Evolutionary conservation across 2,329 filamentous ascomycete species (phyloP), one percentile per base, ranked within the genome.

Genomic region (Aspergillus sp.): DNA sequence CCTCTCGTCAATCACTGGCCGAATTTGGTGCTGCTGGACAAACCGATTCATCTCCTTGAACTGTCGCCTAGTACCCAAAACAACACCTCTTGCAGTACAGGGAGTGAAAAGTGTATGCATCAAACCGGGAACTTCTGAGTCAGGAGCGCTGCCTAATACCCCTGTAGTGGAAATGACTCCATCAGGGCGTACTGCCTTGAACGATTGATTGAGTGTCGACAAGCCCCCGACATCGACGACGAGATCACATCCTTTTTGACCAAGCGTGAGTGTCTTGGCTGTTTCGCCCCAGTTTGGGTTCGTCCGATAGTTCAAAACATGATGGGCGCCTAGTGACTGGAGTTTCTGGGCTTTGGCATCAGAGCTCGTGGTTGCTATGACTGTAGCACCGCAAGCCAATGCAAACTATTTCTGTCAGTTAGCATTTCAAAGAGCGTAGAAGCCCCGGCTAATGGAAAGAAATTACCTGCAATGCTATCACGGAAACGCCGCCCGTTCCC

Each of bases 321-420:
- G 71, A 50, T 77, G 70, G 1, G 76, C 78, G 31, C 78, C 78
- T 7, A 77, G 62, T 49, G 70, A 64, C 60, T 75, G 75, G 10
- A 82, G 66, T 27, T 59, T 58, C 27, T 73, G 67, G 4, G 63
- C 72, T 59, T 82, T 82, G 2, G 64, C 62, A 0, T 62, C 54
- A 0, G 72, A 74, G 1, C 74, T 78, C 0, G 78, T 82, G 0
- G 78, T 82, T 0, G 78, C 75, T 43, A 82, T 78, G 40, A 82
- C 77, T 6, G 60, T 70, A 0, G 78, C 79, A 27, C 77, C 78
- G 0, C 71, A 71, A 0, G 77, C 75, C 45, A 61, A 54, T 33
- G 68, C 68, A 39, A 71, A 54, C 43, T 44, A 42, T 29, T 33
- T 6, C 37, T 28, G 26, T 32, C 28, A 13, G 39, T 19, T 27